Conservation (phyloP, 768 basidiomycete species). For the Phanerochaete sordida region DNA sequence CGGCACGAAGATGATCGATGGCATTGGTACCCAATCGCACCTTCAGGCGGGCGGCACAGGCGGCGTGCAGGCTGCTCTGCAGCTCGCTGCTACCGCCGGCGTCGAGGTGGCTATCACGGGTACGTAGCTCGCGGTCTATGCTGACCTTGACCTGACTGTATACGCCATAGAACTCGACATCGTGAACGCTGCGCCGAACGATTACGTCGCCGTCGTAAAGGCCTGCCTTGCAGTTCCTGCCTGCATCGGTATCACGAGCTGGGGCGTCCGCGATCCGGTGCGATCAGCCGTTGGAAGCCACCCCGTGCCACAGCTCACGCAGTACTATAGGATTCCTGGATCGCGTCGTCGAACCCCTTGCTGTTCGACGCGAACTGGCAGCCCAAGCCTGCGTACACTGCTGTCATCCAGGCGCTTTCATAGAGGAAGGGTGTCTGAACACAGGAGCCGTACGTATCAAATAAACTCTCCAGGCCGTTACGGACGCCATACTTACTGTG, state of each 20-base stretch:
- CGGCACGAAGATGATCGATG: constrained; percentile 39
- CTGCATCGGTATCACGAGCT: constrained; percentile 47
- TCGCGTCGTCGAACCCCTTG: constrained; percentile 38
- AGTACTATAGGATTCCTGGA: constrained; percentile 40
- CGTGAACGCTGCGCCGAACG: constrained; percentile 29
- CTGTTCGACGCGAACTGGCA: constrained; percentile 45
- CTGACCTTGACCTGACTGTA: neutral
- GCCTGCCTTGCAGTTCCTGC: constrained; percentile 40
- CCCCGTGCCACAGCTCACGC: neutral
- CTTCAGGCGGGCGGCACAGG: constrained; percentile 40
- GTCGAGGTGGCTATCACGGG: constrained; percentile 48
- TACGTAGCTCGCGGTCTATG: constrained; percentile 15
- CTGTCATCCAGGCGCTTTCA: constrained; percentile 25
- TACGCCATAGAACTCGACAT: constrained; percentile 21
- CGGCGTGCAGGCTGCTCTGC: constrained; percentile 40
- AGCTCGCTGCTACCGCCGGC: constrained; percentile 38
- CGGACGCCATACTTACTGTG: no score
- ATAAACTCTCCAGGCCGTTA: no score
- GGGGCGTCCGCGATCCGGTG: constrained; percentile 46
- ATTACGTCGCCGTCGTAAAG: constrained; percentile 42
- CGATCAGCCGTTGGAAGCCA: neutral
- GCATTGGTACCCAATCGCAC: constrained; percentile 47
- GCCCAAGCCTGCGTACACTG: constrained; percentile 38
- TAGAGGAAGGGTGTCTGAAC: neutral
- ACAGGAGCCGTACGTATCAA: no score